phyloP scores from a whole-genome alignment of 179 eudicot genomes.

The Beta lomatogona region DNA sequence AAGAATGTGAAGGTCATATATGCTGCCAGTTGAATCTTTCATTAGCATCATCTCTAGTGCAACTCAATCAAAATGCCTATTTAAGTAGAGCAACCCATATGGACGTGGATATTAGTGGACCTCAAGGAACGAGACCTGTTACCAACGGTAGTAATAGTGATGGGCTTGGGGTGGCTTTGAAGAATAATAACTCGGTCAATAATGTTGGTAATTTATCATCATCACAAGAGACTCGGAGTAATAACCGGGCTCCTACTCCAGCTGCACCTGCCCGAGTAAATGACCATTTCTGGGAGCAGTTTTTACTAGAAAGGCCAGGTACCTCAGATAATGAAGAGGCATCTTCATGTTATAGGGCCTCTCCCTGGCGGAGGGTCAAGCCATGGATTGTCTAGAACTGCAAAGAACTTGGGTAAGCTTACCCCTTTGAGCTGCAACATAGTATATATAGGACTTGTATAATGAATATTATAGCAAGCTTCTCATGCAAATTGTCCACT shows the following conservation, averaged over 20 bases:
- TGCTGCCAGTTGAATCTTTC: constrained; percentile 85
- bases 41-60: constrained; percentile 68
- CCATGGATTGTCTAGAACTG: constrained; percentile 52
- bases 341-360: constrained; percentile 56
- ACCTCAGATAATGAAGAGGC: constrained; percentile 78
- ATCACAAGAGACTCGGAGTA: constrained; percentile 43
- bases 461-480: background rate
- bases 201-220: constrained; percentile 42
- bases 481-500: constrained; percentile 1
- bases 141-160: constrained; percentile 26
- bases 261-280: constrained; percentile 58
- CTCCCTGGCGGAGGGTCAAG: constrained; percentile 50
- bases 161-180: constrained; percentile 26
- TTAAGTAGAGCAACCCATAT: constrained; percentile 34
- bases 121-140: constrained; percentile 31
- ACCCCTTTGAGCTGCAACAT: constrained; percentile 48
- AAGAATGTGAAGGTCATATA: constrained; percentile 58
- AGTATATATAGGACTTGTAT: background rate
- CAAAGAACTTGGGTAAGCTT: constrained; percentile 66
- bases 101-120: constrained; percentile 42
- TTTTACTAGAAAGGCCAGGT: constrained; percentile 89
- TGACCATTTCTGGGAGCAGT: constrained; percentile 96
- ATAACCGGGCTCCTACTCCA: constrained; percentile 41
- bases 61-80: constrained; percentile 41
- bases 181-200: constrained; percentile 23